phyloP scores from a whole-genome alignment of 2,329 filamentous ascomycete species.

The Colletotrichum sidae region DNA sequence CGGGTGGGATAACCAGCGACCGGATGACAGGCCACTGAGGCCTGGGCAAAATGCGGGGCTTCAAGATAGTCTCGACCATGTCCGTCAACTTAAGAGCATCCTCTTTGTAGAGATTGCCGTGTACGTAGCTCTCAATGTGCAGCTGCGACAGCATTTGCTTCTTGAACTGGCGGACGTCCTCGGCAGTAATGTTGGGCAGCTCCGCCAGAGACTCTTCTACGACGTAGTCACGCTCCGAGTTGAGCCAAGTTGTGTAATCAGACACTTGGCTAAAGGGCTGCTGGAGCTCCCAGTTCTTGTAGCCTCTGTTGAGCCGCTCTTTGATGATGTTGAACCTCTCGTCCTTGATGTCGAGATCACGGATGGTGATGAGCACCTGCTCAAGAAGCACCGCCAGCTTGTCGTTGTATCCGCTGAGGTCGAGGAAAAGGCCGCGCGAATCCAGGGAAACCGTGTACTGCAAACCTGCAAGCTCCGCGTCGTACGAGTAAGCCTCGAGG shows the following conservation, averaged over 20 bases:
- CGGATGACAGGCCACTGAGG: conserved; percentile 85
- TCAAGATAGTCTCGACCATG: conserved; percentile 81
- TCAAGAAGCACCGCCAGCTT: conserved; percentile 92
- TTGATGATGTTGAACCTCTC: conserved; percentile 93
- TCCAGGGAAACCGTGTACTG: conserved; percentile 83
- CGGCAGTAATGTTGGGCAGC: conserved; percentile 77
- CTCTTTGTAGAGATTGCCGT: conserved; percentile 95
- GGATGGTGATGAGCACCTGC: conserved; percentile 86
- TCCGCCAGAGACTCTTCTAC: conserved; percentile 85
- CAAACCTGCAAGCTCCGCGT: conserved; percentile 91
- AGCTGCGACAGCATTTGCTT: conserved; percentile 84
- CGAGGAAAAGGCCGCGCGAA: conserved; percentile 79
- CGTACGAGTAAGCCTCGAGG: conserved; percentile 92
- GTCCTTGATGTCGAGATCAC: conserved; percentile 84
- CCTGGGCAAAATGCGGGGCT: conserved; percentile 77
- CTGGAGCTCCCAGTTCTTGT: conserved; percentile 88
- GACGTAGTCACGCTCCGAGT: conserved; percentile 79
- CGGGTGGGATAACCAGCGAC: conserved; percentile 80
- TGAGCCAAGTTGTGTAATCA: conserved; percentile 85
- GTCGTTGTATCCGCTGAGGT: conserved; percentile 93
- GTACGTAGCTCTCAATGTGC: conserved; percentile 87
- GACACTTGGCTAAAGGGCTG: conserved; percentile 91
- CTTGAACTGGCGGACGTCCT: conserved; percentile 81
- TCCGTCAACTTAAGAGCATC: conserved; percentile 89
- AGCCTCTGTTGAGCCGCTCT: conserved; percentile 80